A percentile compares a stretch with the other conserved stretches of the same genome.
phyloP scores from a whole-genome alignment of 345 rosid species.

The Syzygium grande region DNA sequence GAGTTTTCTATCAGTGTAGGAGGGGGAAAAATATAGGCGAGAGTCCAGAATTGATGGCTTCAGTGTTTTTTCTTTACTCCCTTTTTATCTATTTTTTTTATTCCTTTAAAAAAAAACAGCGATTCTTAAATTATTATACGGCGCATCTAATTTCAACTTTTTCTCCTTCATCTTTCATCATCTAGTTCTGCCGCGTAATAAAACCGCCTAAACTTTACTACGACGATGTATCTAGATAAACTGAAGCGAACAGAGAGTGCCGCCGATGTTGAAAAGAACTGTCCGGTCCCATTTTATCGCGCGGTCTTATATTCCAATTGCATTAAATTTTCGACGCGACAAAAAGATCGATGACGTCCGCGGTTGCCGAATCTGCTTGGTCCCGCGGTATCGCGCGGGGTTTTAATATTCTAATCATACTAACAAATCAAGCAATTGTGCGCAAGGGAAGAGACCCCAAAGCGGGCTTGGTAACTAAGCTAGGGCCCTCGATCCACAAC shows the following conservation, averaged over 20 bases:
- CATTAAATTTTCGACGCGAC: neutral
- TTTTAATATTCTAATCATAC: neutral
- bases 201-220: neutral
- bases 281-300: too few relatives aligned
- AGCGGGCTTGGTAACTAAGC: neutral
- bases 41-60: neutral
- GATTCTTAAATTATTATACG: neutral
- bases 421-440: neutral
- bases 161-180: neutral
- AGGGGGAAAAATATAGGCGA: neutral
- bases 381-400: neutral
- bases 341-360: neutral
- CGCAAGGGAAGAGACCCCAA: neutral
- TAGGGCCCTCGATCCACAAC: neutral
- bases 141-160: neutral
- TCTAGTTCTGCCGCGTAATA: neutral
- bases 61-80: rapidly evolving
- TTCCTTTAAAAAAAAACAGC: neutral
- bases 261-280: neutral
- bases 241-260: neutral
- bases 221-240: neutral
- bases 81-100: neutral
- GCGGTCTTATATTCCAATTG: too few relatives aligned
- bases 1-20: neutral
- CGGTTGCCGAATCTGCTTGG: neutral